Evolutionary conservation across 2,329 filamentous ascomycete genomes (phyloP).

Genomic region (Phialophora macrospora): DNA sequence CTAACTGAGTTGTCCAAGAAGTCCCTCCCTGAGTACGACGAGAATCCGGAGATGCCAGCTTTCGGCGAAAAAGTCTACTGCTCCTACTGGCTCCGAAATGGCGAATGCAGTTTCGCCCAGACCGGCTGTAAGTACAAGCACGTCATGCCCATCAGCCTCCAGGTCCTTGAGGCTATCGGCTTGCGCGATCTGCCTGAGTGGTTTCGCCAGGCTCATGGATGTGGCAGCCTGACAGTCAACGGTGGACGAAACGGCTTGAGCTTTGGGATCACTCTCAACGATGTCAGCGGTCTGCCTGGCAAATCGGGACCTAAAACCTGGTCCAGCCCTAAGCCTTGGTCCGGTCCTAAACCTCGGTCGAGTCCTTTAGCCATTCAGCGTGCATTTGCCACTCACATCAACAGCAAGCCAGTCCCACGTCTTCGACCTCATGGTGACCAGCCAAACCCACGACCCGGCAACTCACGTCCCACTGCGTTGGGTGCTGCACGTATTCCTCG

Average conservation of each 20-base stretch:
- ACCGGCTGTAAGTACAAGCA: conserved; percentile 89
- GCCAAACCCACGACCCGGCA: background rate
- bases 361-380: background rate
- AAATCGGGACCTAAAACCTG: background rate
- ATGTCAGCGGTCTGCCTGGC: background rate
- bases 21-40: conserved; percentile 1
- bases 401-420: conserved; percentile 5
- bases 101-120: conserved; percentile 81
- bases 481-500: background rate
- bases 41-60: conserved; percentile 31
- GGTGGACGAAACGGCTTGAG: conserved; percentile 25
- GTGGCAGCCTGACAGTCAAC: conserved; percentile 41
- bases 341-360: background rate
- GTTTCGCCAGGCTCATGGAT: conserved; percentile 57
- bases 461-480: background rate
- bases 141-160: conserved; percentile 76
- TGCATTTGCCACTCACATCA: conserved; percentile 20
- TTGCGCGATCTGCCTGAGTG: conserved; percentile 63
- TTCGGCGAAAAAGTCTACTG: conserved; percentile 74
- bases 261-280: conserved; percentile 21
- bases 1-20: background rate
- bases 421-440: background rate
- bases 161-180: conserved; percentile 71
- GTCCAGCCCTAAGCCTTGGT: conserved; percentile 4
- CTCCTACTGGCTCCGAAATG: conserved; percentile 86